Base-by-base conservation (phyloP, 2,329 filamentous ascomycete genomes). In the Aspergillus neoniger region DNA sequence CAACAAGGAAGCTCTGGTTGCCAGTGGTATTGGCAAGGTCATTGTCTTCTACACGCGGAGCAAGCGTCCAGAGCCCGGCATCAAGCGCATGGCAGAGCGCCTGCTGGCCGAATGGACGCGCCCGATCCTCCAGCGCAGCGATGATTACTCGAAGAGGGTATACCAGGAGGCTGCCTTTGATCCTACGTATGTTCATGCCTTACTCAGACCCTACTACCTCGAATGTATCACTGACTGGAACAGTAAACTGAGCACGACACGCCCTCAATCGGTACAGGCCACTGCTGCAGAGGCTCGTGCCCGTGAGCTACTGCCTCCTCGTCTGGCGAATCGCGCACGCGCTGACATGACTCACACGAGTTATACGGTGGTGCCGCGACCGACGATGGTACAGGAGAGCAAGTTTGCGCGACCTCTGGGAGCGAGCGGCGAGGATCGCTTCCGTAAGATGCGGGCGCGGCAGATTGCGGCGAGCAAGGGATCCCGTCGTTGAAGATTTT, bases 31-130 rank as follows among this genome's bases (percentile, higher is more conserved):
- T 65, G 95, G 95, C 72, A 97, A 97, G 76, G 92, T 99, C 51
- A 90, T 97, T 55, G 86, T 96, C 64, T 99, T 97, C 80, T 99
- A 99, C 79, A 97, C 93, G 54, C 93, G 93, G 78, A 96, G 91
- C 81, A 96, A 93, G 80, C 89, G 91, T 67, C 90, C 93, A 0
- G 91, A 98, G 77, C 82, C 89, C 4, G 85, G 84, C 63, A 97
- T 99, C 82, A 97, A 97, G 82, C 88, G 94, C 67, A 91, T 93
- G 79, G 95, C 95, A 0, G 93, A 98, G 80, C 87, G 91, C 52
- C 82, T 98, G n/a, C 83, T 97, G 59, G 91, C 91, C 59, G 94
- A 98, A 74, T 99, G 95, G 95, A 96, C 92, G 65, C 85, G 95
- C 43, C 93, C 94, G 4, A 96, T 99, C 65, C 83, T 99, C 57